These are phyloP conservation scores for Ustilago trichophora DNA, from an alignment of 1,284 basidiomycete genomes.

Conservation along the genomic window DNA sequence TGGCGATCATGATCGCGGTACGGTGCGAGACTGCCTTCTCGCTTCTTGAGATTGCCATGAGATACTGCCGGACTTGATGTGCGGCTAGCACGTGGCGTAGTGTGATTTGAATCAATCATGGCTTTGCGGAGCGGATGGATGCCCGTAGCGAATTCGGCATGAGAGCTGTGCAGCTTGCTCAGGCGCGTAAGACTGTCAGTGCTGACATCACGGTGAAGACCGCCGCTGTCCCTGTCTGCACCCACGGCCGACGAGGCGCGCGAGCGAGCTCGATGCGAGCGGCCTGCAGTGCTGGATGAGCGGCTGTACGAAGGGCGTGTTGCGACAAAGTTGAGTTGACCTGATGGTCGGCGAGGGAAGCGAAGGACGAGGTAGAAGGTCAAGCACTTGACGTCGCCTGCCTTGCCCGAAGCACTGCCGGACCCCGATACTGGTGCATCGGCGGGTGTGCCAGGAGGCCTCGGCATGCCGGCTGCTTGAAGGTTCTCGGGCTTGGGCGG, in stretches of 20 bases:
- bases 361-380: conserved; percentile 56
- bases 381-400: conserved; percentile 50
- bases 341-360: conserved; percentile 42
- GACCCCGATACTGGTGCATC: conserved; percentile 40
- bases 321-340: conserved; percentile 24
- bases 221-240: conserved; percentile 10
- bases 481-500: conserved; percentile 42
- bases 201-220: conserved; percentile 22
- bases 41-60: conserved; percentile 33
- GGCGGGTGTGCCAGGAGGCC: conserved; percentile 41
- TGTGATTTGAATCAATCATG: conserved; percentile 48
- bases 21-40: conserved; percentile 18
- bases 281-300: conserved; percentile 31
- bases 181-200: conserved; percentile 31
- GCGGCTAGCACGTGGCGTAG: conserved; percentile 45
- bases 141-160: conserved; percentile 33
- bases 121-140: conserved; percentile 41
- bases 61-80: conserved; percentile 32
- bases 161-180: conserved; percentile 19
- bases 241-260: conserved; percentile 34
- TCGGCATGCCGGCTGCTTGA: conserved; percentile 21
- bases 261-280: conserved; percentile 23
- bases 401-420: conserved; percentile 38
- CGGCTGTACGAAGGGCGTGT: conserved; percentile 37
- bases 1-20: conserved; percentile 13